A percentile compares a stretch with the other conserved stretches of the same genome.
Conservation (phyloP, 768 basidiomycete genomes). For the Gymnopilus dilepis region DNA sequence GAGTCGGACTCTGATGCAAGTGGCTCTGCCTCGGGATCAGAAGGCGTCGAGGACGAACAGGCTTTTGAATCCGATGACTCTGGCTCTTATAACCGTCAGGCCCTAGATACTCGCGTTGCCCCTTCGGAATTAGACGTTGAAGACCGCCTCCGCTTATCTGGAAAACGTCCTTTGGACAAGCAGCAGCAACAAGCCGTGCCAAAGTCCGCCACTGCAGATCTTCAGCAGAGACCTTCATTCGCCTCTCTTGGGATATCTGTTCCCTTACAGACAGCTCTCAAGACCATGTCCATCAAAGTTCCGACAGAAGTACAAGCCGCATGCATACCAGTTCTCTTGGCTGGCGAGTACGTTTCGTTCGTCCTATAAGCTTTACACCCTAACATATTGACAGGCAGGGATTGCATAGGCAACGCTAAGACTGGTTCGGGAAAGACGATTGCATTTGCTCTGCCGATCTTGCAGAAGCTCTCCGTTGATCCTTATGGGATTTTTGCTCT, state of each 20-base stretch:
- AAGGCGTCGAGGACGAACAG: constrained; percentile 17
- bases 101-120: not conserved
- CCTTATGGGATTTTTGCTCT: constrained; percentile 96
- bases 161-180: constrained; percentile 9
- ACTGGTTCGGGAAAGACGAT: constrained; percentile 98
- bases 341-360: constrained; percentile 53
- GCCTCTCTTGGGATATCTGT: constrained; percentile 62
- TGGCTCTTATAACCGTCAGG: not conserved
- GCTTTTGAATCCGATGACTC: constrained; percentile 10
- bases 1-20: constrained; percentile 27
- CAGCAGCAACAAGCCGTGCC: not conserved
- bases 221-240: constrained; percentile 44
- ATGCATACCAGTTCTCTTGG: constrained; percentile 86
- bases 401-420: constrained; percentile 97
- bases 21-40: constrained; percentile 11
- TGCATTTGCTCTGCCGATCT: constrained; percentile 94
- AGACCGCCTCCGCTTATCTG: constrained; percentile 26
- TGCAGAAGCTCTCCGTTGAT: constrained; percentile 85
- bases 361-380: not conserved
- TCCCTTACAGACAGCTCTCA: constrained; percentile 66
- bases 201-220: not conserved
- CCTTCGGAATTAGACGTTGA: constrained; percentile 17
- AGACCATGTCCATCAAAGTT: constrained; percentile 79
- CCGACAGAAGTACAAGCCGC: constrained; percentile 91
- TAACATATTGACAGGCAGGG: constrained; percentile 62